Evolutionary conservation across 805 yeast genomes (phyloP).

Genomic region (Candida golubevii): DNA sequence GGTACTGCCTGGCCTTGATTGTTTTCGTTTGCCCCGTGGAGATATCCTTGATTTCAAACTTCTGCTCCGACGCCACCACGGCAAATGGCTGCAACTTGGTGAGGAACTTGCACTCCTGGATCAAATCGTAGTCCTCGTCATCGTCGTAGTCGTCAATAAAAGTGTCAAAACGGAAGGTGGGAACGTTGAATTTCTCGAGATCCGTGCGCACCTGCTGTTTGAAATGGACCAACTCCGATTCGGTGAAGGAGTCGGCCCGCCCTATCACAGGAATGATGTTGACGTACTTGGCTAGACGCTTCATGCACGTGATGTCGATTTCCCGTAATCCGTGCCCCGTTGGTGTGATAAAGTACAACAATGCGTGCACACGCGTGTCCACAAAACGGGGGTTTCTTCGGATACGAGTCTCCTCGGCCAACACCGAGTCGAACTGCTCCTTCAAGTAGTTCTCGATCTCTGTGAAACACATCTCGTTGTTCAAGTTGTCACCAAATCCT

Average conservation of each 20-base stretch:
- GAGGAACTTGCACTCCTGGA: conserved; percentile 62
- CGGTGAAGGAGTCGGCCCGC: conserved; percentile 75
- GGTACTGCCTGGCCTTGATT: conserved; percentile 61
- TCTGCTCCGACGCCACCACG: conserved; percentile 59
- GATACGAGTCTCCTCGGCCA: conserved; percentile 84
- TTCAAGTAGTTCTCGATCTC: conserved; percentile 66
- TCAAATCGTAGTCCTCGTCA: conserved; percentile 70
- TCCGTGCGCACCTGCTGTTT: conserved; percentile 59
- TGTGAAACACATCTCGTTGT: conserved; percentile 61
- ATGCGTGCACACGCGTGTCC: conserved; percentile 73
- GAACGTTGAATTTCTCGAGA: conserved; percentile 64
- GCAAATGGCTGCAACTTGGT: conserved; percentile 74
- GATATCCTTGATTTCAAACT: conserved; percentile 39
- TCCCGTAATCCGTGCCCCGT: conserved; percentile 78
- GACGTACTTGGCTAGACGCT: conserved; percentile 61
- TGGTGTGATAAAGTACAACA: conserved; percentile 74
- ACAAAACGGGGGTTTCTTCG: conserved; percentile 79
- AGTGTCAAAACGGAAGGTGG: conserved; percentile 68
- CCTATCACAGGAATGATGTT: conserved; percentile 82
- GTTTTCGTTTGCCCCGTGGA: conserved; percentile 40
- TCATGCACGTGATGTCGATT: conserved; percentile 70
- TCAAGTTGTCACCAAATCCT: conserved; percentile 74
- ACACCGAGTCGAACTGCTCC: conserved; percentile 72
- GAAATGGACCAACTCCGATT: conserved; percentile 56
- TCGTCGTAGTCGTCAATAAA: conserved; percentile 51